phyloP scores from a whole-genome alignment of 2,329 filamentous ascomycete species.

The Magnaporthiopsis poae region DNA sequence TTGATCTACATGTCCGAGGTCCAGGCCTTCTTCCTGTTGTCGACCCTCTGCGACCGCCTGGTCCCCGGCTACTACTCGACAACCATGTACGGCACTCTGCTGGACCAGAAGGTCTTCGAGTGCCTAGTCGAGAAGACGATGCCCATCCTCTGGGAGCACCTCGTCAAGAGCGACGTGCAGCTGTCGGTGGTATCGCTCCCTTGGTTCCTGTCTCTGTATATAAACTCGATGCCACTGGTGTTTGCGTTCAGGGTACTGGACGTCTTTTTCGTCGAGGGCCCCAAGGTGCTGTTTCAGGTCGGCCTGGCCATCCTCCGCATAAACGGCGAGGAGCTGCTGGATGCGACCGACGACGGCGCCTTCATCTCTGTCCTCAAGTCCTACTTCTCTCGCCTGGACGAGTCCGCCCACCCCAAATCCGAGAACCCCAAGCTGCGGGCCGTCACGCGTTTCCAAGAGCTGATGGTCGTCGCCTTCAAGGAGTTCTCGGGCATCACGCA shows the following conservation, averaged over 20 bases:
- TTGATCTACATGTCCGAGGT: slow-evolving; percentile 96
- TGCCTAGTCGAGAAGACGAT: slow-evolving; percentile 97
- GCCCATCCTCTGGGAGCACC: slow-evolving; percentile 94
- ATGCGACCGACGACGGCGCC: slow-evolving; percentile 85
- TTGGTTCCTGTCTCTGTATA: slow-evolving; percentile 96
- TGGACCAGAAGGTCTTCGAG: slow-evolving; percentile 96
- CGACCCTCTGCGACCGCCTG: slow-evolving; percentile 80
- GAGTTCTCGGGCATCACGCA: slow-evolving; percentile 95
- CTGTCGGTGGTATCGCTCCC: slow-evolving; percentile 92
- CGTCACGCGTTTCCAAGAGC: slow-evolving; percentile 90
- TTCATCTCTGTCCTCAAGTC: slow-evolving; percentile 94
- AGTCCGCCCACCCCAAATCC: slow-evolving; percentile 89
- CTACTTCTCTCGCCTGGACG: slow-evolving; percentile 86
- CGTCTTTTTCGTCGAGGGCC: slow-evolving; percentile 95
- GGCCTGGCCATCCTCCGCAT: slow-evolving; percentile 93
- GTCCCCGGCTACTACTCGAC: slow-evolving; percentile 96
- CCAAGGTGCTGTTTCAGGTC: slow-evolving; percentile 94
- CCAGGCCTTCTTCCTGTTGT: slow-evolving; percentile 90
- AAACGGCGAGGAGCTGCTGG: slow-evolving; percentile 89
- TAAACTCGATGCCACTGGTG: slow-evolving; percentile 98
- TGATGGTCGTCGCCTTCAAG: slow-evolving; percentile 98
- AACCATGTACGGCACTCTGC: slow-evolving; percentile 95
- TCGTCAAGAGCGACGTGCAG: slow-evolving; percentile 94
- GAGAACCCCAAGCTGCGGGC: slow-evolving; percentile 90
- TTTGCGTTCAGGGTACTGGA: slow-evolving; percentile 95